Percentiles rank a stretch among this genome's conserved stretches.
Conservation (phyloP, 441 rosid genomes). For the Jatropha multifida region DNA sequence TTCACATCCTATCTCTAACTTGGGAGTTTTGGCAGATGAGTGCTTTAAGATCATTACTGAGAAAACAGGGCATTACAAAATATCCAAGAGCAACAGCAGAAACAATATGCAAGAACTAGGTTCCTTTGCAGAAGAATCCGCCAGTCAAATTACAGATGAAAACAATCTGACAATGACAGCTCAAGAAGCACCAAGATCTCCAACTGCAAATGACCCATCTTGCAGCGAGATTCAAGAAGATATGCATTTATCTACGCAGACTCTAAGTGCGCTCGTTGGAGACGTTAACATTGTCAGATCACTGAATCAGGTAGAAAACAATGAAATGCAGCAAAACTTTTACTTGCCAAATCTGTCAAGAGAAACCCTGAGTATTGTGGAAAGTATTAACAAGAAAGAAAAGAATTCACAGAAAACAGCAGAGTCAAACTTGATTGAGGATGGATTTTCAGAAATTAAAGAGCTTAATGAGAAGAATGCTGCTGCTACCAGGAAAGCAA, state of each 20-base stretch:
- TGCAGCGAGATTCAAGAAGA: slow-evolving; percentile 30
- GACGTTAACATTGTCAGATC: slow-evolving; percentile 29
- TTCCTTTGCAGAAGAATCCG: slow-evolving; percentile 28
- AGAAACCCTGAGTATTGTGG: slow-evolving; percentile 35
- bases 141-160: slow-evolving; percentile 29
- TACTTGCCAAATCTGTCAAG: slow-evolving; percentile 27
- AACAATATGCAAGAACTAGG: slow-evolving; percentile 28
- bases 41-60: slow-evolving; percentile 29
- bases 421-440: slow-evolving; percentile 38
- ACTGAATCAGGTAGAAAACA: slow-evolving; percentile 28
- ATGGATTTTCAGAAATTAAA: slow-evolving; percentile 39
- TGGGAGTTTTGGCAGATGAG: slow-evolving; percentile 30
- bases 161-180: slow-evolving; percentile 22
- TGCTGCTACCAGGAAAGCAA: slow-evolving; percentile 37
- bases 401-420: slow-evolving; percentile 33
- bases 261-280: slow-evolving; percentile 28
- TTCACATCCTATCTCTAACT: slow-evolving; percentile 31
- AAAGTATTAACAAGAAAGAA: slow-evolving; percentile 41
- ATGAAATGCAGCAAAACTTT: slow-evolving; percentile 30
- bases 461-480: slow-evolving; percentile 40
- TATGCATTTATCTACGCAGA: slow-evolving; percentile 25
- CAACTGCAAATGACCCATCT: slow-evolving; percentile 34
- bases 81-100: slow-evolving; percentile 26
- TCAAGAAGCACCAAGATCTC: slow-evolving; percentile 33
- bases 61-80: slow-evolving; percentile 31